Base-by-base conservation (phyloP, 2,329 filamentous ascomycete genomes). In the Blastomyces silverae region DNA sequence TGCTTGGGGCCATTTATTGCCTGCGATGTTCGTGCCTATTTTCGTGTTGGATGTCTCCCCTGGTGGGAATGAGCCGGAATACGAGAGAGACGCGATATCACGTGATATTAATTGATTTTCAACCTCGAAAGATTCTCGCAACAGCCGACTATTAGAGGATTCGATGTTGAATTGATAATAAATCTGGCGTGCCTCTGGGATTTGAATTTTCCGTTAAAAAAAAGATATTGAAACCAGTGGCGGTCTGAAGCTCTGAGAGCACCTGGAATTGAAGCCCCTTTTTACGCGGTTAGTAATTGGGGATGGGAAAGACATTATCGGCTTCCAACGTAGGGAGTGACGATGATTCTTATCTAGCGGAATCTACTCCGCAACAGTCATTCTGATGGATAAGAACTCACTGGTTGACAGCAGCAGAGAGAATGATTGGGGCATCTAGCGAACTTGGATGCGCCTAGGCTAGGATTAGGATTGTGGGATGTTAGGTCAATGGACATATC, bases 351-450 rank as follows among this genome's bases (percentile, higher is more conserved):
- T 68, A 80, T 64, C 80, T 81, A 67, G 69, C 67, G 0, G 66
- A 73, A 17, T 31, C 61, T 10, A 67, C 71, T 2, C 74, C 77
- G 11, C 78, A 79, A 25, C 73, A 79, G 67, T 73, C 6, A 82
- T 85, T 42, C 71, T 88, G 8, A 69, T 72, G 1, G 75, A 76
- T 20, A 76, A 85, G 6, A 80, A 79, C 0, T 79, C 83, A 5
- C 72, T 83, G 1, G 66, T 86, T 20, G 69, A 85, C 3, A 34
- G 85, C 83, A 0, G 76, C 76, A 0, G 81, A 85, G 64, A 80
- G 85, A 46, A 84, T 81, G 0, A 79, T 82, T 1, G 66, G 72
- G 72, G 15, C 87, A 82, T 70, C 70, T 87, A 69, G 62, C 84
- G 87, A 69, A 82, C 80, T 1, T 83, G 84, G 0, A 77, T 81